A percentile compares a stretch with the other conserved stretches of the same genome.
phyloP scores from a whole-genome alignment of 2,329 filamentous ascomycete species.

The Neoarthrinium moseri region DNA sequence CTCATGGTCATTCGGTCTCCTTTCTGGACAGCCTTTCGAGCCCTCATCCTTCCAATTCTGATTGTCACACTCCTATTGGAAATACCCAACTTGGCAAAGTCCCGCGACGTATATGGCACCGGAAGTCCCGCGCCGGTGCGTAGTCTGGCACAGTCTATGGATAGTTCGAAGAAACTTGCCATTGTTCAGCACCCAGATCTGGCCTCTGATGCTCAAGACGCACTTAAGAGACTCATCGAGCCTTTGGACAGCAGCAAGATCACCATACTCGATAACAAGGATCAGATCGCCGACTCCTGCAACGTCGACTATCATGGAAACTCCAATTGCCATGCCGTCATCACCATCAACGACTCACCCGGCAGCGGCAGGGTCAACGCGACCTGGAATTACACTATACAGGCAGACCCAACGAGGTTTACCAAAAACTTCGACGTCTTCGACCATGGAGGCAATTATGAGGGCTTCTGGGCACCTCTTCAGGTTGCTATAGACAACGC shows the following conservation, averaged over 20 bases:
- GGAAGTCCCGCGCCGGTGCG: conserved; percentile 14
- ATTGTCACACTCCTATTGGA: conserved; percentile 23
- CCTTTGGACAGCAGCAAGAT: conserved; percentile 17
- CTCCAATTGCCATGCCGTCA: conserved; percentile 70
- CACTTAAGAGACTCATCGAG: conserved; percentile 19
- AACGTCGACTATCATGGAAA: conserved; percentile 49
- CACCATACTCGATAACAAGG: conserved; percentile 13
- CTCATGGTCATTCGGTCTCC: conserved; percentile 20
- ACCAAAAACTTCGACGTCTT: conserved; percentile 53
- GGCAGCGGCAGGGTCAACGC: conserved; percentile 46
- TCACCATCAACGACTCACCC: conserved; percentile 69
- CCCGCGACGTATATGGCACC: conserved; percentile 19
- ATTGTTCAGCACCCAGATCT: conserved; percentile 18
- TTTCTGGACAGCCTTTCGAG: conserved; percentile 22
- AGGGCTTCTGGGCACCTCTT: conserved; percentile 67
- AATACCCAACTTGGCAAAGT: conserved; percentile 21
- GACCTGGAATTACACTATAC: conserved; percentile 72
- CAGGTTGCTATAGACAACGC: conserved; percentile 47
- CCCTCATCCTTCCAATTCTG: conserved; percentile 21
- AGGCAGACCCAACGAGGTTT: conserved; percentile 61
- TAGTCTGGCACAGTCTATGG: conserved; percentile 20
- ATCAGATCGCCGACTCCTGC: conserved; percentile 17
- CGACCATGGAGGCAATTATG: conserved; percentile 56
- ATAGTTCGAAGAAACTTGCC: conserved; percentile 20
- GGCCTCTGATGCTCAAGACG: conserved; percentile 20